Conservation (phyloP, 2,329 filamentous ascomycete species). For the Cladosporium sp. region DNA sequence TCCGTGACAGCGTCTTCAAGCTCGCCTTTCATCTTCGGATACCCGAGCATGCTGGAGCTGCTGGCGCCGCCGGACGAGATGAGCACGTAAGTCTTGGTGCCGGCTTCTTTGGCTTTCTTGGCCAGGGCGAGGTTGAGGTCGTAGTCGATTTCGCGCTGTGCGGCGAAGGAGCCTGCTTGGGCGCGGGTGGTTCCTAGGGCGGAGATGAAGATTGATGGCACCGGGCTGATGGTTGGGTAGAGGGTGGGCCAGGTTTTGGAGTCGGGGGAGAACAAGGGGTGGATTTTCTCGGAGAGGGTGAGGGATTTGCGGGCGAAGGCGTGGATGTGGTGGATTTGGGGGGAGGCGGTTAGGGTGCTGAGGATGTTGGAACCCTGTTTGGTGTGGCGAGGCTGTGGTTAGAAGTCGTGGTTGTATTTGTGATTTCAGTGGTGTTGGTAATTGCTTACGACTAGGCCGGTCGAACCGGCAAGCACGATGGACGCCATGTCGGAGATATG, state of each 20-base stretch:
- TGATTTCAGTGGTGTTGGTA: not conserved
- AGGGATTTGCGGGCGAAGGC: conserved; percentile 69
- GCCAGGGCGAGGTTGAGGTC: conserved; percentile 82
- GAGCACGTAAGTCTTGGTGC: conserved; percentile 74
- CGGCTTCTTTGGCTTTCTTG: conserved; percentile 69
- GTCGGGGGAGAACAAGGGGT: conserved; percentile 67
- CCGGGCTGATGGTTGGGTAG: conserved; percentile 60
- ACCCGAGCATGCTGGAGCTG: conserved; percentile 53
- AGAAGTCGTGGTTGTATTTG: not conserved
- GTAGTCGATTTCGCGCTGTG: conserved; percentile 85
- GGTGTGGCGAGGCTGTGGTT: not conserved
- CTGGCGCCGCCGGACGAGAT: conserved; percentile 61
- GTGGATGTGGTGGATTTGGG: conserved; percentile 55
- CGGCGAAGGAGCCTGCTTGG: conserved; percentile 71
- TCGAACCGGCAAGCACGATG: conserved; percentile 62
- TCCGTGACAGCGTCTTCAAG: conserved; percentile 75
- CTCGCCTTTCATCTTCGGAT: conserved; percentile 77
- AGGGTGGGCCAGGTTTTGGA: conserved; percentile 65
- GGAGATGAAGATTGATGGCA: conserved; percentile 63
- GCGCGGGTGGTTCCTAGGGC: conserved; percentile 77
- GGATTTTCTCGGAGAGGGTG: conserved; percentile 57
- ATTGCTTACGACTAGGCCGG: conserved; percentile 57
- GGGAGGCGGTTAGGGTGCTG: conserved; percentile 56
- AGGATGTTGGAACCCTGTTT: conserved; percentile 73
- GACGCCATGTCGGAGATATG: conserved; percentile 43